These are phyloP conservation scores for Claviceps digitariae DNA, from an alignment of 2,329 filamentous ascomycete species.

Conservation along the genomic window DNA sequence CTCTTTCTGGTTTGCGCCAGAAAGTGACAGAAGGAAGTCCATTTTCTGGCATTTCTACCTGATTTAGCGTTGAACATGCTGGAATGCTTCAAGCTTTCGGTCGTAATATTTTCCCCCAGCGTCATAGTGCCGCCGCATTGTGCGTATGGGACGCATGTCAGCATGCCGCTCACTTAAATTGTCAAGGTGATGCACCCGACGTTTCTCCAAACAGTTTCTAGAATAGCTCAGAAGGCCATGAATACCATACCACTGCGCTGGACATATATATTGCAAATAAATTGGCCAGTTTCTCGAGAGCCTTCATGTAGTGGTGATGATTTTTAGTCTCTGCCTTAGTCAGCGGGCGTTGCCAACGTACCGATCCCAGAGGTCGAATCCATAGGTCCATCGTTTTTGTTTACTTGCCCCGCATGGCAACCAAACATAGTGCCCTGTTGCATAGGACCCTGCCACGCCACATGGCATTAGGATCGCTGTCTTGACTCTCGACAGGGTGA, in stretches of 20 bases:
- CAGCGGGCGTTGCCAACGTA: constrained; percentile 9
- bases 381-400: constrained; percentile 13
- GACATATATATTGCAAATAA: background rate
- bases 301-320: background rate
- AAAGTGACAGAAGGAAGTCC: background rate
- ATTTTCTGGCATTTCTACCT: background rate
- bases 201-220: background rate
- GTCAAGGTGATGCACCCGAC: background rate
- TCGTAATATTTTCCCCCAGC: background rate
- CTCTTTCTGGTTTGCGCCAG: no score
- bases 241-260: background rate
- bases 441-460: background rate
- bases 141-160: background rate
- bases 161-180: background rate
- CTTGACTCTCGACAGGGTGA: background rate
- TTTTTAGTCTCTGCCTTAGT: constrained; percentile 9
- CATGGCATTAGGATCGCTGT: constrained; percentile 3
- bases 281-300: background rate
- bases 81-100: background rate
- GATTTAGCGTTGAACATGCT: background rate
- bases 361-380: no score
- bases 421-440: constrained; percentile 10
- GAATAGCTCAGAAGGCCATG: background rate
- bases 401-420: constrained; percentile 26
- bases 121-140: background rate